Percentiles rank a stretch among this genome's conserved stretches.
phyloP scores from a whole-genome alignment of 768 basidiomycete species.

The Mycena filopes region DNA sequence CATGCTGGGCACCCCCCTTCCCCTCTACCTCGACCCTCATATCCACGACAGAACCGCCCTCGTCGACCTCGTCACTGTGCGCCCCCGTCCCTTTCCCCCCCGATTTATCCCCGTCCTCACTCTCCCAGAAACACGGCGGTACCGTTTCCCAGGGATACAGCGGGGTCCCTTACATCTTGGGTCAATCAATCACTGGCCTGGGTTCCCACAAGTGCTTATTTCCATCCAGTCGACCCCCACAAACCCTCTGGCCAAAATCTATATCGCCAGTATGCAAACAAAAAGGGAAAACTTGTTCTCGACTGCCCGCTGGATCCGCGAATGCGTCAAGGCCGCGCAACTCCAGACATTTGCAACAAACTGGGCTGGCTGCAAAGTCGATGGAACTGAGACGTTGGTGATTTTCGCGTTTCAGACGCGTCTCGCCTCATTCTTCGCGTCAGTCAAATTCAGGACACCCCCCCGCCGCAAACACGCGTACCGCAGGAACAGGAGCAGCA shows the following conservation, averaged over 20 bases:
- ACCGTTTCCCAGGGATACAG: slow-evolving; percentile 80
- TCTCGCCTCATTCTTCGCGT: background rate
- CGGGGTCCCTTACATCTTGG: slow-evolving; percentile 82
- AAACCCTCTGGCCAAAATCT: slow-evolving; percentile 84
- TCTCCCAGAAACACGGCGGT: slow-evolving; percentile 80
- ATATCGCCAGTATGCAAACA: slow-evolving; percentile 80
- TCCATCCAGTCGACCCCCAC: slow-evolving; percentile 74
- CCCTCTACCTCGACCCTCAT: slow-evolving; percentile 84
- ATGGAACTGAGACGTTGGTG: slow-evolving; percentile 75
- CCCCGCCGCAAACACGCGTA: slow-evolving; percentile 19
- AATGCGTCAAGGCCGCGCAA: slow-evolving; percentile 75
- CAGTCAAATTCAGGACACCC: slow-evolving; percentile 21
- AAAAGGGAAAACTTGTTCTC: slow-evolving; percentile 84
- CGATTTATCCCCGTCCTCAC: background rate
- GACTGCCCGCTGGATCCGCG: slow-evolving; percentile 79
- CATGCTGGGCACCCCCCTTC: slow-evolving; percentile 80
- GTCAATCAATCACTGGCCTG: slow-evolving; percentile 53
- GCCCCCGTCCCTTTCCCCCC: background rate
- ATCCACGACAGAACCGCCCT: slow-evolving; percentile 75
- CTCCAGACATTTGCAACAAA: slow-evolving; percentile 81
- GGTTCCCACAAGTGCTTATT: slow-evolving; percentile 24
- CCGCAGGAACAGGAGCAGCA: slow-evolving; percentile 34
- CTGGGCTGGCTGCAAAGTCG: slow-evolving; percentile 86
- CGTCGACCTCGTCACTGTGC: slow-evolving; percentile 73
- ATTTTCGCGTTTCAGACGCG: slow-evolving; percentile 7